Conservation (phyloP, 1,284 basidiomycete species). For the Melampsora larici-populina region DNA sequence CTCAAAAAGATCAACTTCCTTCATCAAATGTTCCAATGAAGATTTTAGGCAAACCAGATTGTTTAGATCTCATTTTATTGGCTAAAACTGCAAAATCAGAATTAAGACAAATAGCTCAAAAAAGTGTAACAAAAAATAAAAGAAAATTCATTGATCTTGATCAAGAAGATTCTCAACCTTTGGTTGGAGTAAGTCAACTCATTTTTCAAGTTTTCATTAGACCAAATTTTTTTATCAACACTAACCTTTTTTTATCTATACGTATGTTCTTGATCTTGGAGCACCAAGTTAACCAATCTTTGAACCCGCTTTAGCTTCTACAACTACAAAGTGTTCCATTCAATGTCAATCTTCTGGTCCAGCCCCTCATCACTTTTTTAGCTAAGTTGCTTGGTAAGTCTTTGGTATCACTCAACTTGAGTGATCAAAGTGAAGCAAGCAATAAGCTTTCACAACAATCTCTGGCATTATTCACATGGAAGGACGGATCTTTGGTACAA, state of each 20-base stretch:
- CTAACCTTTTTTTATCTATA: no score
- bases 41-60: no score
- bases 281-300: conserved; percentile 20
- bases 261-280: conserved; percentile 23
- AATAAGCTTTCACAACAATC: conserved; percentile 62
- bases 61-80: no score
- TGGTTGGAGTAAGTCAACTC: neutral
- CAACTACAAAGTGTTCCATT: neutral
- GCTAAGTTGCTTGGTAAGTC: conserved; percentile 73
- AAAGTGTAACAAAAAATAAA: conserved; percentile 18
- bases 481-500: conserved; percentile 87
- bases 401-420: conserved; percentile 85
- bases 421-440: conserved; percentile 92
- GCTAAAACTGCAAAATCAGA: conserved; percentile 28
- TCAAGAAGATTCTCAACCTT: neutral
- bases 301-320: conserved; percentile 9
- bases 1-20: no score
- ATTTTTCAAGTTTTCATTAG: no score
- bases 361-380: conserved; percentile 74
- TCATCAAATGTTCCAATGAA: no score
- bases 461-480: conserved; percentile 90
- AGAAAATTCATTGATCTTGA: neutral
- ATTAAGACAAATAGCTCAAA: conserved; percentile 34
- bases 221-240: neutral
- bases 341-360: conserved; percentile 16